These are phyloP conservation scores for Sporothrix luriei DNA, from an alignment of 2,329 filamentous ascomycete species.

Conservation along the genomic window DNA sequence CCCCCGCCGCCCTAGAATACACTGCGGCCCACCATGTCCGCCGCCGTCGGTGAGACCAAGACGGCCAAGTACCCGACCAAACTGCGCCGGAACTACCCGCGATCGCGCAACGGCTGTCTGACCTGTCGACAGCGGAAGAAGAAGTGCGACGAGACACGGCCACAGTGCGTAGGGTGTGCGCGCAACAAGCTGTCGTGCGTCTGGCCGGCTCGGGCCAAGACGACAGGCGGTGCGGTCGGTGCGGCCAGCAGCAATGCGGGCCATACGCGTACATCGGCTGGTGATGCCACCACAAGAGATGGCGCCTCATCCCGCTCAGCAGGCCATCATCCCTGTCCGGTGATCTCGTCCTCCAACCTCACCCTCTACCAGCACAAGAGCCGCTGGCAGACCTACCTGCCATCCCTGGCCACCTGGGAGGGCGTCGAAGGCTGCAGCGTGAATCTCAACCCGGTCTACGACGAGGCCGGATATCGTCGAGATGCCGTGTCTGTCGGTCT, in stretches of 20 bases:
- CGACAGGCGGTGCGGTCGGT: background rate
- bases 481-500: slow-evolving; percentile 9
- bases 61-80: slow-evolving; percentile 37
- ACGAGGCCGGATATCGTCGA: slow-evolving; percentile 21
- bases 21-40: background rate
- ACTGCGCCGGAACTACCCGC: slow-evolving; percentile 35
- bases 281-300: too few relatives aligned
- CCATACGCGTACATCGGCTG: background rate
- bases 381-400: slow-evolving; percentile 32
- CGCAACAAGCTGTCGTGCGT: slow-evolving; percentile 35
- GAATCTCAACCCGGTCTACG: slow-evolving; percentile 27
- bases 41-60: slow-evolving; percentile 16
- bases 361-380: slow-evolving; percentile 33
- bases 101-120: slow-evolving; percentile 35
- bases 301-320: background rate
- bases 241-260: background rate
- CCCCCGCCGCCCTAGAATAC: background rate
- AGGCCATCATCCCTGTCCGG: background rate
- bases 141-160: slow-evolving; percentile 36
- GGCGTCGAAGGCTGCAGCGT: slow-evolving; percentile 32
- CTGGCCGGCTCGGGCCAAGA: slow-evolving; percentile 30
- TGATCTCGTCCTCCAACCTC: slow-evolving; percentile 25
- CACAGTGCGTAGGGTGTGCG: slow-evolving; percentile 32
- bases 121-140: slow-evolving; percentile 37
- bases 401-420: slow-evolving; percentile 32